Percentiles rank a stretch among this genome's conserved stretches.
Evolutionary conservation across 768 basidiomycete genomes (phyloP).

Genomic region (Suillus occidentalis): DNA sequence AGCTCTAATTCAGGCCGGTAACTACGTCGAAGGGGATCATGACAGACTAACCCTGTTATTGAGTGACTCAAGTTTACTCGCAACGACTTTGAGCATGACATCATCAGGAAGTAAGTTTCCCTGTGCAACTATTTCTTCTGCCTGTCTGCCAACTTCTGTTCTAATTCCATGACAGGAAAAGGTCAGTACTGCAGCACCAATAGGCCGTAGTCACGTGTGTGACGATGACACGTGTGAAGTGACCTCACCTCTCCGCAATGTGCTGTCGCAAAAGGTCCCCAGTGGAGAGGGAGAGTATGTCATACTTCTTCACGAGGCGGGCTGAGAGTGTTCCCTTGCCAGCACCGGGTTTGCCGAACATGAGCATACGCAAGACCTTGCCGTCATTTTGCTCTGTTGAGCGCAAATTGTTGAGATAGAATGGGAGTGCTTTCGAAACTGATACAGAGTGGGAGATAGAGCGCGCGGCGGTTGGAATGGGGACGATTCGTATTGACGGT

Average conservation of each 20-base stretch:
- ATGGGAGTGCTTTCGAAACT: conserved; percentile 46
- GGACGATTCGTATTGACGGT: conserved; percentile 13
- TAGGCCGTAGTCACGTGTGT: neutral
- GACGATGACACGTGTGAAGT: neutral
- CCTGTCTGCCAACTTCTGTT: conserved; percentile 70
- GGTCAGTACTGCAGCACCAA: neutral
- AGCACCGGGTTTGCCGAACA: conserved; percentile 66
- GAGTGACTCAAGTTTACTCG: conserved; percentile 65
- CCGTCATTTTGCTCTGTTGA: conserved; percentile 19
- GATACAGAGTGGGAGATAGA: conserved; percentile 31
- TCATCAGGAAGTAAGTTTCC: conserved; percentile 81
- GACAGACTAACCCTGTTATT: conserved; percentile 56
- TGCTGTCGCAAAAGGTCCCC: conserved; percentile 87
- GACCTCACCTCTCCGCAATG: conserved; percentile 59
- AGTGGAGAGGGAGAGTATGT: conserved; percentile 74
- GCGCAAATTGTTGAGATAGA: conserved; percentile 47
- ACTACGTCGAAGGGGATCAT: neutral
- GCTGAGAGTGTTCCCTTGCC: conserved; percentile 84
- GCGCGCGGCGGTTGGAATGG: conserved; percentile 19
- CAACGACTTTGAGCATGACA: conserved; percentile 74
- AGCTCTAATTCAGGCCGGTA: neutral
- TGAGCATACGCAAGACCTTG: conserved; percentile 46
- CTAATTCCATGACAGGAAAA: conserved; percentile 26
- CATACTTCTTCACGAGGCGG: conserved; percentile 77
- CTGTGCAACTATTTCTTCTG: conserved; percentile 75